Evolutionary conservation across 176 grass and related monocot genomes (phyloP).

Genomic region (Avena eriantha): DNA sequence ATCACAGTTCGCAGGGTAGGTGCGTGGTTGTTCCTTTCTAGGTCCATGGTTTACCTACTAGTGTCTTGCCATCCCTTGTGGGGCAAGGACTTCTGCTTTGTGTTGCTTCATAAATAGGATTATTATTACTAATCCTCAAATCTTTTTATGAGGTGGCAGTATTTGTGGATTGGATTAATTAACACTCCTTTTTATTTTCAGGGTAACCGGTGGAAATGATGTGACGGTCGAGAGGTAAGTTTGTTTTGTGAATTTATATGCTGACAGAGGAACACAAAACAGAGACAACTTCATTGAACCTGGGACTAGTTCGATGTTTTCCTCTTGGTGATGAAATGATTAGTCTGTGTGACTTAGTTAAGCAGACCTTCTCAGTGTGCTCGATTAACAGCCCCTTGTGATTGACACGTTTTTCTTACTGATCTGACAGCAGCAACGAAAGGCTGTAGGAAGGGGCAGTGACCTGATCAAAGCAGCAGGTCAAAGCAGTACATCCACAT

Average conservation of each 20-base stretch:
- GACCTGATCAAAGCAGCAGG: neutral
- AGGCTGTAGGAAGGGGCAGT: neutral
- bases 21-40: slow-evolving; percentile 78
- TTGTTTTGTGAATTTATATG: neutral
- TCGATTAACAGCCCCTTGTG: neutral
- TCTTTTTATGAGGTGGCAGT: slow-evolving; percentile 21
- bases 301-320: neutral
- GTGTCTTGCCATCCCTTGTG: slow-evolving; percentile 72
- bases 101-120: neutral
- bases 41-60: slow-evolving; percentile 92
- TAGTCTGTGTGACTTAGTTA: slow-evolving; percentile 22
- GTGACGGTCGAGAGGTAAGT: neutral
- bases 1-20: slow-evolving; percentile 48
- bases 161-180: neutral
- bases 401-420: slow-evolving; percentile 27
- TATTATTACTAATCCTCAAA: neutral
- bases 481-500: slow-evolving; percentile 33
- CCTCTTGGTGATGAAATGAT: slow-evolving; percentile 35
- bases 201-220: neutral
- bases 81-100: slow-evolving; percentile 51
- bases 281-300: neutral
- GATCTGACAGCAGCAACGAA: neutral
- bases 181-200: neutral
- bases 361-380: neutral
- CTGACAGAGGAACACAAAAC: slow-evolving; percentile 7